Percentiles rank a stretch among this genome's conserved stretches.
Conservation (phyloP, 805 yeast genomes). For the Pichia membranifaciens region DNA sequence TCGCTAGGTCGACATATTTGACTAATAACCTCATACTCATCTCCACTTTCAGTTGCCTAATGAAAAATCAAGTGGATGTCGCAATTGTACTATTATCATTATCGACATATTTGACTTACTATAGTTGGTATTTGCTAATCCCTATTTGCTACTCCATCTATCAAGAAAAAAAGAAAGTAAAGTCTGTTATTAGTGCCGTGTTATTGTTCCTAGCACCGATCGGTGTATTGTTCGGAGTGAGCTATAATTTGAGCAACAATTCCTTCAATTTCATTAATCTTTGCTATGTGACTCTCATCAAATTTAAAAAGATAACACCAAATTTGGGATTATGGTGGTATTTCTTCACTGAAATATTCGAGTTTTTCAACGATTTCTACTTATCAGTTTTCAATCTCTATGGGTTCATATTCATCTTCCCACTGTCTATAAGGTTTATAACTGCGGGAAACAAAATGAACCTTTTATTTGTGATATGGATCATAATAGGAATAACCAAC, state of each 20-base stretch:
- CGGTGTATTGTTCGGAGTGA: slow-evolving; percentile 29
- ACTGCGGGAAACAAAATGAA: slow-evolving; percentile 8
- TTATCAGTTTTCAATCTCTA: slow-evolving; percentile 77
- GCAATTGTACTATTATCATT: slow-evolving; percentile 52
- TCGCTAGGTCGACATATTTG: slow-evolving; percentile 61
- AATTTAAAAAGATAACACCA: slow-evolving; percentile 71
- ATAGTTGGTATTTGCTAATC: slow-evolving; percentile 54
- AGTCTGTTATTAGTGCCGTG: slow-evolving; percentile 23
- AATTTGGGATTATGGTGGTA: slow-evolving; percentile 99
- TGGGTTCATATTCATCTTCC: slow-evolving; percentile 58
- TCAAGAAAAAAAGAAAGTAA: not conserved
- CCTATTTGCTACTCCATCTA: slow-evolving; percentile 42
- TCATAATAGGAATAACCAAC: slow-evolving; percentile 38
- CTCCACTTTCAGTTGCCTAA: slow-evolving; percentile 40
- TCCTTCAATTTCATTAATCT: slow-evolving; percentile 44
- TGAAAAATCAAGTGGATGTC: slow-evolving; percentile 34
- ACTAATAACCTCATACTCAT: slow-evolving; percentile 57
- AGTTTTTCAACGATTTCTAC: slow-evolving; percentile 78
- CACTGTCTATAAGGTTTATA: slow-evolving; percentile 63
- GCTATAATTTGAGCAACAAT: slow-evolving; percentile 34
- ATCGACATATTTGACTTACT: slow-evolving; percentile 58
- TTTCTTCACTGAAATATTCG: slow-evolving; percentile 92
- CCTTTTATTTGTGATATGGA: slow-evolving; percentile 33
- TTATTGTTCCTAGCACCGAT: slow-evolving; percentile 25
- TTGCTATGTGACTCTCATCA: slow-evolving; percentile 52